Conservation (phyloP, 2,329 filamentous ascomycete species). For the Ophiostoma ulmi region DNA sequence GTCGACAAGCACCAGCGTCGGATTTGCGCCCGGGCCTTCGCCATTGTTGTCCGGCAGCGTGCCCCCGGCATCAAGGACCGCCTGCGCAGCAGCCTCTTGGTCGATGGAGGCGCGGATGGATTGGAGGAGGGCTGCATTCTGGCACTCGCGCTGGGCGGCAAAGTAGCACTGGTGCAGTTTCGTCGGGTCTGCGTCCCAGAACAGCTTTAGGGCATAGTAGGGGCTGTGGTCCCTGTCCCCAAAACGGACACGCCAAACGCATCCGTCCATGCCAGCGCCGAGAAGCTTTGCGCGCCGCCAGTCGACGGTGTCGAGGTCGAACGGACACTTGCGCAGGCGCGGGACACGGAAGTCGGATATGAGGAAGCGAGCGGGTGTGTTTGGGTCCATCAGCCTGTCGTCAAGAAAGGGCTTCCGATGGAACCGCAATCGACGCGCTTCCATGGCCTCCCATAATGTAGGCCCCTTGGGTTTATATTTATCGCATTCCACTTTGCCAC, state of each 20-base stretch:
- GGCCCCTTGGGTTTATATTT: background rate
- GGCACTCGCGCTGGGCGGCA: slow-evolving; percentile 9
- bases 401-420: slow-evolving; percentile 16
- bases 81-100: slow-evolving; percentile 2
- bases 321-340: slow-evolving; percentile 18
- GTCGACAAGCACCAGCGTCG: background rate
- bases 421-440: slow-evolving; percentile 14
- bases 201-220: slow-evolving; percentile 7
- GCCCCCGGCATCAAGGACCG: background rate
- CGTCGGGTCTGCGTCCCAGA: slow-evolving; percentile 9
- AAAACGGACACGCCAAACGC: slow-evolving; percentile 8
- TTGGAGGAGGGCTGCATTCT: slow-evolving; percentile 6
- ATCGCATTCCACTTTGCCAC: background rate
- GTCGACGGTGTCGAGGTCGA: slow-evolving; percentile 13
- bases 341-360: slow-evolving; percentile 7
- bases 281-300: slow-evolving; percentile 16
- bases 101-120: background rate
- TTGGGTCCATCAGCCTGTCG: slow-evolving; percentile 15
- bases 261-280: slow-evolving; percentile 16
- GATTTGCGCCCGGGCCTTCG: background rate
- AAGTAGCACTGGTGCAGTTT: background rate
- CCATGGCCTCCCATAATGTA: slow-evolving; percentile 13
- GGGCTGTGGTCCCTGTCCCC: background rate
- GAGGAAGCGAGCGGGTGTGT: slow-evolving; percentile 13
- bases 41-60: background rate